phyloP scores from a whole-genome alignment of 768 basidiomycete species.

The Trametes sanguinea region DNA sequence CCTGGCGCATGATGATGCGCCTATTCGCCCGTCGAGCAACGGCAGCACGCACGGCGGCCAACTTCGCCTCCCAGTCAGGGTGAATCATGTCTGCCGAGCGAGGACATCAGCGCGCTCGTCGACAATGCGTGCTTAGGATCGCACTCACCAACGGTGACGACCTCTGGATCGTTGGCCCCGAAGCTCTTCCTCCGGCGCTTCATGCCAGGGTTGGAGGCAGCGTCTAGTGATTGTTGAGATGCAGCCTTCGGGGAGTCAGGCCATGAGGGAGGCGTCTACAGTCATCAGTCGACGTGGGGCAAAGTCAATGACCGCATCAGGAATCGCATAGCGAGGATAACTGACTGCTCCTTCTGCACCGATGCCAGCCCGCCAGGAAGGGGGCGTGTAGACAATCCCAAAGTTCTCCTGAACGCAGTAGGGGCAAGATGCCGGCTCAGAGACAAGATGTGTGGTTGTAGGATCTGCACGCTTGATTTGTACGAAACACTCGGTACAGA shows the following conservation, averaged over 20 bases:
- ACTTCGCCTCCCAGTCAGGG: constrained; percentile 97
- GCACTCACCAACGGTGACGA: constrained; percentile 84
- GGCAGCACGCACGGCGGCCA: constrained; percentile 92
- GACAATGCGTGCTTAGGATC: not conserved
- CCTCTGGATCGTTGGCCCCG: constrained; percentile 81
- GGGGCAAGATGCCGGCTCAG: constrained; percentile 95
- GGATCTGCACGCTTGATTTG: constrained; percentile 98
- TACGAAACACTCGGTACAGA: constrained; percentile 99
- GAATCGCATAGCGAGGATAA: constrained; percentile 20
- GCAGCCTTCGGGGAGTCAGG: constrained; percentile 53
- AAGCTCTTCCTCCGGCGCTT: constrained; percentile 88
- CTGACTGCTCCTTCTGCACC: constrained; percentile 72
- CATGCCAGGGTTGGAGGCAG: constrained; percentile 24
- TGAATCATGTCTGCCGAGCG: constrained; percentile 80
- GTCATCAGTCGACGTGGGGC: not conserved
- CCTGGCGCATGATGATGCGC: constrained; percentile 97
- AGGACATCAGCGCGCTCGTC: not conserved
- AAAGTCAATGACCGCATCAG: not conserved
- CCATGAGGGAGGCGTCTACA: constrained; percentile 47
- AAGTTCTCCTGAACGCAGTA: constrained; percentile 98
- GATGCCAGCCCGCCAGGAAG: constrained; percentile 78
- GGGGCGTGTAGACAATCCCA: constrained; percentile 85
- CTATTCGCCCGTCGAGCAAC: constrained; percentile 94
- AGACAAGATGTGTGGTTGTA: constrained; percentile 91
- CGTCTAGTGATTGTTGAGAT: constrained; percentile 16